Base-by-base conservation (phyloP, 805 yeast species). In the Nakazawaea laoshanensis region DNA sequence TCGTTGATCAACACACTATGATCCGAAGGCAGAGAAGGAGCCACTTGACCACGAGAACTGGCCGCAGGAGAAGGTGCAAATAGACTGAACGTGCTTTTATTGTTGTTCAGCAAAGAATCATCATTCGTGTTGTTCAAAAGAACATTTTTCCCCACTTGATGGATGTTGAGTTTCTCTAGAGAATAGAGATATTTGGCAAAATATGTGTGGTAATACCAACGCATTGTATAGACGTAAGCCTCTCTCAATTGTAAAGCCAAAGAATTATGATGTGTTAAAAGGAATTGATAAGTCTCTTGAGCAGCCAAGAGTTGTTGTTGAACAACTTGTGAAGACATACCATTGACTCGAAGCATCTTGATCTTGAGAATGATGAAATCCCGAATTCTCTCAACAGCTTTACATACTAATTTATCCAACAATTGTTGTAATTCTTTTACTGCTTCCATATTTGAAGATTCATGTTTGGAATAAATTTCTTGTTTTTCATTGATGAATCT, bases 181-280 rank as follows among this genome's bases (percentile, higher is more conserved):
- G 94, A 75, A 40, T 77, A 72, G 24, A 78, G 54, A 55, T 87
- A 88, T 41, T 87, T 73, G 12, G 78, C 75, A 48, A 88, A 89
- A 44, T 82, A 72, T 36, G 80, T 70, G 37, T 69, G 65, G 52
- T 92, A 92, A 58, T 89, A 92, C 98, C 98, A 92, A 46, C 72
- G 65, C 84, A 92, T 88, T 3, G 97, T 89, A 47, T 76, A 77
- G 13, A 77, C 59, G 52, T 92, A 92, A 0, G 96, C 97, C 45
- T 70, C 70, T 35, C 76, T 67, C 24, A 92, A 64, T 47, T 85
- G 92, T 11, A 59, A 50, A 0, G 95, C 89, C 35, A 92, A 57
- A 5, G 74, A 65, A 7, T 69, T 64, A 37, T 81, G 71, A 31
- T 74, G 70, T 4, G 55, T 46, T 4, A 61, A 52, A 24, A 89